These are phyloP conservation scores for Cercis canadensis DNA, from an alignment of 306 rosid genomes.

Conservation along the genomic window DNA sequence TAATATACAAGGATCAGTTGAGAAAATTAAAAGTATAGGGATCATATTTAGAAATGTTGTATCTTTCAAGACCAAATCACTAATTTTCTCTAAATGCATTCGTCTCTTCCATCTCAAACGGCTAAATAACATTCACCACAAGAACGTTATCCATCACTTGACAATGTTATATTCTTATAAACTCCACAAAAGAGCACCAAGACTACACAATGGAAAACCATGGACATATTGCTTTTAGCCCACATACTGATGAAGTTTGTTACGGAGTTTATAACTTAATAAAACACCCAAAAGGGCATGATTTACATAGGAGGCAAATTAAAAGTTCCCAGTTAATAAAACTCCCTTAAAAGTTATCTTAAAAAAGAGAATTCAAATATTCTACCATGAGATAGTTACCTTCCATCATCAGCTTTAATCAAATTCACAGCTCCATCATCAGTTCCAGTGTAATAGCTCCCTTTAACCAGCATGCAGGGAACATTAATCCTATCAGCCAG, in stretches of 20 bases:
- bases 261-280: constrained; percentile 22
- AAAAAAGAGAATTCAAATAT: constrained; percentile 22
- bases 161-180: constrained; percentile 18
- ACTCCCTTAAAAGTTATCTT: constrained; percentile 30
- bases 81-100: too few species aligned
- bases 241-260: constrained; percentile 23
- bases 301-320: constrained; percentile 31
- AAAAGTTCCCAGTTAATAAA: constrained; percentile 24
- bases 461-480: constrained; percentile 97
- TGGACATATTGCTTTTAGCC: constrained; percentile 19
- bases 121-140: constrained; percentile 27
- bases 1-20: too few species aligned
- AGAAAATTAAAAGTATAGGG: too few species aligned
- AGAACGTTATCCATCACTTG: constrained; percentile 19
- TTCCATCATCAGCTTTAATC: constrained; percentile 85
- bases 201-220: too few species aligned
- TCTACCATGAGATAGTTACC: constrained; percentile 56
- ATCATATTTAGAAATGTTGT: too few species aligned
- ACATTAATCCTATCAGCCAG: constrained; percentile 92
- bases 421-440: constrained; percentile 98
- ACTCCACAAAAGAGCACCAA: constrained; percentile 22
- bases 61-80: too few species aligned
- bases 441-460: constrained; percentile 98
- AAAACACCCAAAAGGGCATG: constrained; percentile 16
- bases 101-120: background rate